Evolutionary conservation across 2,329 filamentous ascomycete genomes (phyloP), one percentile per base, ranked within the genome.

Genomic region (Xylaria multiplex): DNA sequence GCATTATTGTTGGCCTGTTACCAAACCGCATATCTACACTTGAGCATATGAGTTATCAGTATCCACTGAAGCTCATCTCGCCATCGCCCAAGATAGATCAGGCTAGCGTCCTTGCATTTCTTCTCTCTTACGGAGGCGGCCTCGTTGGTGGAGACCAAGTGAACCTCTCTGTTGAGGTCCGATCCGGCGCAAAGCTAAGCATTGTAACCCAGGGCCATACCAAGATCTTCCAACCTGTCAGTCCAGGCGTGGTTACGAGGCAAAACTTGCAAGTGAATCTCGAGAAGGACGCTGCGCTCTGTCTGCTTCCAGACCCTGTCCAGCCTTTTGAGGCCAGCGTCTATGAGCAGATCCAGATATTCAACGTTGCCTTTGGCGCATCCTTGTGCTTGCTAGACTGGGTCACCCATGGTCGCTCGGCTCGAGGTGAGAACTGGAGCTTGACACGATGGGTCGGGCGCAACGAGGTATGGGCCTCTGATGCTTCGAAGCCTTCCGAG

Each of bases 111-210:
- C 87, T 96, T 37, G 89, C 97, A 46, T 98, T 97, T 76, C 85
- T 98, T 43, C 85, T 99, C 55, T 97, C 94, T 0, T 99, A 98
- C 77, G 96, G 96, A 56, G 96, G 96, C 49, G 96, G 96, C 1
- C 87, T 99, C 14, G 92, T 99, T 1, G 92, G 91, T 13, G 93
- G 94, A 48, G 96, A 99, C 78, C 84, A 87, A 69, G 90, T 98
- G 77, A 84, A 90, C 74, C 86, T 99, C 30, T 82, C 83, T 22
- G 86, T 97, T 67, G 84, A 85, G 9, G 83, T 97, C 54, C 86
- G 87, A 11, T 72, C 83, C 2, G 80, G 81, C 2, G 90, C 93
- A 4, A 90, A 88, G 66, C 86, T 97, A 60, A 88, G 84, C 72
- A 80, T 90, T 42, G 86, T 87, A 66, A 90, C 88, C 0, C 88